These are phyloP conservation scores for Macrophomina pseudophaseolina DNA, from an alignment of 2,329 filamentous ascomycete species.

Conservation along the genomic window DNA sequence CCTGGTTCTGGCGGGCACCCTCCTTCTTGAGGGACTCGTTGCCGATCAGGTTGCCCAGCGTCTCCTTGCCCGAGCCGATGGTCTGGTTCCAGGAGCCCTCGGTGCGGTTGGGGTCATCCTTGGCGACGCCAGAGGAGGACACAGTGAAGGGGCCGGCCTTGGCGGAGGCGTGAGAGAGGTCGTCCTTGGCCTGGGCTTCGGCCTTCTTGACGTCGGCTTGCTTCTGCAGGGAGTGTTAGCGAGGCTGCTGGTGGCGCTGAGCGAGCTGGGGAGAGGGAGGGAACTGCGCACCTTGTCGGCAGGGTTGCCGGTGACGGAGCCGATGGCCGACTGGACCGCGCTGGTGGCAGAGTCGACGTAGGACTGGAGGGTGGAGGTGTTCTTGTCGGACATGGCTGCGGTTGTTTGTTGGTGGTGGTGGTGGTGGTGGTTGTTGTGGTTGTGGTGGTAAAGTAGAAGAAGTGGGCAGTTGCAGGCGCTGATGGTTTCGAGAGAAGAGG, in stretches of 20 bases:
- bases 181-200: slow-evolving; percentile 69
- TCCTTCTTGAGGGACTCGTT: slow-evolving; percentile 74
- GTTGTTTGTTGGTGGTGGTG: neutral
- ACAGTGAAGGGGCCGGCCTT: slow-evolving; percentile 76
- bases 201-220: slow-evolving; percentile 70
- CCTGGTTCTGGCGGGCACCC: slow-evolving; percentile 77
- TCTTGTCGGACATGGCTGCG: slow-evolving; percentile 57
- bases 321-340: slow-evolving; percentile 72
- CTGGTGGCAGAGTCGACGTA: slow-evolving; percentile 68
- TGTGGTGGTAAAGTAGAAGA: too few species aligned
- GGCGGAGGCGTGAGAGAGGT: slow-evolving; percentile 74
- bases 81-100: slow-evolving; percentile 86
- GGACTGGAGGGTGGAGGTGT: slow-evolving; percentile 79
- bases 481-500: neutral
- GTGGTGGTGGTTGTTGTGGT: neutral
- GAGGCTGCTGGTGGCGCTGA: neutral
- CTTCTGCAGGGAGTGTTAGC: slow-evolving; percentile 46
- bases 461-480: too few species aligned
- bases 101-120: slow-evolving; percentile 74
- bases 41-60: slow-evolving; percentile 75
- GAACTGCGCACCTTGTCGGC: slow-evolving; percentile 62
- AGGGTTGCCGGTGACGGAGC: slow-evolving; percentile 73
- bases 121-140: slow-evolving; percentile 71
- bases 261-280: neutral
- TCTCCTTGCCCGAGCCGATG: slow-evolving; percentile 82